Conservation (phyloP, 208 protist species). For the Crithidia bombi region DNA sequence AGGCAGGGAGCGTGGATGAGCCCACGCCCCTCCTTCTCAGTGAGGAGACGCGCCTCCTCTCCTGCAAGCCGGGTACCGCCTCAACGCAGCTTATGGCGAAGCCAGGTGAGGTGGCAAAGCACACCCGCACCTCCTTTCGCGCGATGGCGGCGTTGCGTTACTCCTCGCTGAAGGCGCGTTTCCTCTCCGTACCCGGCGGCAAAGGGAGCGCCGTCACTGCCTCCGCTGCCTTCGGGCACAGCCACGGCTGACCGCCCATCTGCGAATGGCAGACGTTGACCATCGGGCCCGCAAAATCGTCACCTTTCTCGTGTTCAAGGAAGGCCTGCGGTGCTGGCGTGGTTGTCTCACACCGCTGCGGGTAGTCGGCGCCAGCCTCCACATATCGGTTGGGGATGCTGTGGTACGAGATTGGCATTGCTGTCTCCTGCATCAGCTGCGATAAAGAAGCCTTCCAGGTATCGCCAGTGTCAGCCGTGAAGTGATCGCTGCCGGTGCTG, state of each 20-base stretch:
- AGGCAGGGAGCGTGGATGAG: constrained; percentile 38
- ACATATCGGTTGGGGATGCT: constrained; percentile 41
- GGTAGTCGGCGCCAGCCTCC: constrained; percentile 40
- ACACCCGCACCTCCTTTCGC: constrained; percentile 9
- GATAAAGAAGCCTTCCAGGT: not conserved
- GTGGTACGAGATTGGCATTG: constrained; percentile 40
- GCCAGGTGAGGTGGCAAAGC: constrained; percentile 32
- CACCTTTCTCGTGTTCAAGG: constrained; percentile 1
- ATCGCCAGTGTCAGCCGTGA: not conserved
- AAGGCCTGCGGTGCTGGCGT: constrained; percentile 10
- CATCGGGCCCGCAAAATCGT: constrained; percentile 18
- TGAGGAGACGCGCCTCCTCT: constrained; percentile 31
- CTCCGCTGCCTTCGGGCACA: constrained; percentile 32
- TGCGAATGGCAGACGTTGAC: constrained; percentile 45
- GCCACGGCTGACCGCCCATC: constrained; percentile 48
- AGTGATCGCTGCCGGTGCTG: not conserved
- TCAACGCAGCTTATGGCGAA: constrained; percentile 48
- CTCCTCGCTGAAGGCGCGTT: constrained; percentile 14
- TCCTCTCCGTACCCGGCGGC: not conserved
- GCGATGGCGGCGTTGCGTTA: constrained; percentile 2
- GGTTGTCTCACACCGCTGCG: constrained; percentile 30
- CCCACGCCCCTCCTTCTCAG: constrained; percentile 19
- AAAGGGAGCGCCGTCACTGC: constrained; percentile 24
- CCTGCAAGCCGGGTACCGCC: constrained; percentile 34
- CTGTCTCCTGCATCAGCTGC: not conserved